Base-by-base conservation (phyloP, 176 grass and related monocot genomes). In the Miscanthus lutarioriparius region DNA sequence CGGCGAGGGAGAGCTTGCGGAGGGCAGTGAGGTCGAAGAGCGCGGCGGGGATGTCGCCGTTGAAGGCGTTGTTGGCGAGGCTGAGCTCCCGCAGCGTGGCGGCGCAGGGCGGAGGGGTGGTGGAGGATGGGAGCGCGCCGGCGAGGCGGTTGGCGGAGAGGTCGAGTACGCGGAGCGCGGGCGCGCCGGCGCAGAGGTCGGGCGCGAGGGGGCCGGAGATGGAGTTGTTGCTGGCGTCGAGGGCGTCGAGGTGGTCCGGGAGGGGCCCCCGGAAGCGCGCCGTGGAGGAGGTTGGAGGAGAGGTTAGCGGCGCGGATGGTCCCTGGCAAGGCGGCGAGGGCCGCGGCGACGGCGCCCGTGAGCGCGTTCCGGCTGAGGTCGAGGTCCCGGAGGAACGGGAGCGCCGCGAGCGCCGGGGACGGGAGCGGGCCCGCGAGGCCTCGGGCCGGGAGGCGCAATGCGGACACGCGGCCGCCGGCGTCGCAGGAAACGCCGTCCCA, bases 171-270 rank as follows among this genome's bases (percentile, higher is more conserved):
- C 83, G 85, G 23, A 93, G 76, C 8, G 53, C 37, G 3, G 53
- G 71, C 61, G 85, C 64, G 41, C 83, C 89, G 35, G 62, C 77
- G 78, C 96, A 98, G 65, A 98, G 81, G 83, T 93, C 96, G 11
- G 91, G 87, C 15, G 47, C 33, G 38, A 98, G 56, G 56, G 38
- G 0, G 40, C 89, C 96, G 10, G 77, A 84, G 37, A 95, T 78
- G 10, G 91, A 95, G 77, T 98, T 98, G 83, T 98, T 98, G 88
- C 93, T 98, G 77, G 65, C 89, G 74, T 98, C 93, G 73, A 98
- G 83, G 23, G 81, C 51, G 11, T 53, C 41, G 74, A 98, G 85
- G 56, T 53, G 75, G 35, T 72, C 33, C 11, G 58, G 58, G n/a
- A 62, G 58, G n/a, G 58, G 58, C 8, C 8, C 1, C 38, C 7